Conservation (phyloP, 768 basidiomycete genomes). For the Leccinum rimulosum region DNA sequence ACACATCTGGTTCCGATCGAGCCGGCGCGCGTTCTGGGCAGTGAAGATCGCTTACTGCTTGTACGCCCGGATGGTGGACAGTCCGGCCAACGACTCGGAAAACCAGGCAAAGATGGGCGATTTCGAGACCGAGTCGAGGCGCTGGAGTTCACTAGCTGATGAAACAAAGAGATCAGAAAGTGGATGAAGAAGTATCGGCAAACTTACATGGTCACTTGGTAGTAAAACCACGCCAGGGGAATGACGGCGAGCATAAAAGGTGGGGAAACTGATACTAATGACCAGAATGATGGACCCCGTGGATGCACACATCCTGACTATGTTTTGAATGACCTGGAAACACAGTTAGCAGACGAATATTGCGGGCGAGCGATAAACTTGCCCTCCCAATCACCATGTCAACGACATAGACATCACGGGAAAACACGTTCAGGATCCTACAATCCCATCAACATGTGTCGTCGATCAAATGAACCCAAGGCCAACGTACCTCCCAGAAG, state of each 20-base stretch:
- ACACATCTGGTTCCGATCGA: constrained; percentile 86
- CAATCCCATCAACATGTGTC: neutral
- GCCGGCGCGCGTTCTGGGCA: constrained; percentile 63
- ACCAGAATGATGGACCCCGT: constrained; percentile 65
- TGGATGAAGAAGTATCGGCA: neutral
- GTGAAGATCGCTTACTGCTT: constrained; percentile 67
- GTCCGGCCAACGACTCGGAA: constrained; percentile 70
- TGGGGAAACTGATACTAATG: constrained; percentile 77
- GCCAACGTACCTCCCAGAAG: constrained; percentile 66
- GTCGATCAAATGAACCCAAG: neutral
- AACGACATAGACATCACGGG: constrained; percentile 82
- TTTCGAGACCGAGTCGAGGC: constrained; percentile 83
- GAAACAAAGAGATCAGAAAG: neutral
- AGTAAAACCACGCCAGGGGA: constrained; percentile 79
- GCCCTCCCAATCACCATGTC: constrained; percentile 79
- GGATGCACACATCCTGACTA: constrained; percentile 61
- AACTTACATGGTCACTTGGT: constrained; percentile 72
- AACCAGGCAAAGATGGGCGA: constrained; percentile 93
- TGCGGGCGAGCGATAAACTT: neutral
- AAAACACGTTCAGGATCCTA: constrained; percentile 88
- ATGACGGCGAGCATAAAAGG: constrained; percentile 72
- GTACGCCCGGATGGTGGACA: constrained; percentile 84
- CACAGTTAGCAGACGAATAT: neutral
- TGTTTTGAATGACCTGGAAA: constrained; percentile 55
- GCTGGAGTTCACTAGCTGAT: constrained; percentile 85